A percentile compares a stretch with the other conserved stretches of the same genome.
phyloP scores from a whole-genome alignment of 2,329 filamentous ascomycete genomes.

The Colletotrichum lindemuthianum region DNA sequence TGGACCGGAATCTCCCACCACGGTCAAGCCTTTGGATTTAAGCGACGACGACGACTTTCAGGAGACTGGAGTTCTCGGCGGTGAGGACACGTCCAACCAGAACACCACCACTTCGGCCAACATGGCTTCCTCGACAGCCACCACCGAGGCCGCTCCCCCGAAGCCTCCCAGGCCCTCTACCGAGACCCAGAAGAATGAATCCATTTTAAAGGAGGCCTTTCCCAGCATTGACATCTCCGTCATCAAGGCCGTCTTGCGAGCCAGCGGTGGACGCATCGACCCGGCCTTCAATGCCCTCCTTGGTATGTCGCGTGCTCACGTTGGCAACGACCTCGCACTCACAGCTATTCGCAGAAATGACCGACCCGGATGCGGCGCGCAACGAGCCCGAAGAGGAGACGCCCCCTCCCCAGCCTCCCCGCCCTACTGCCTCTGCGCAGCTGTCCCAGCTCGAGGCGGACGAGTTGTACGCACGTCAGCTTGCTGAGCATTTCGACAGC shows the following conservation, averaged over 20 bases:
- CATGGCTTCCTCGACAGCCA: conserved; percentile 49
- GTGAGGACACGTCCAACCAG: conserved; percentile 47
- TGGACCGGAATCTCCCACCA: conserved; percentile 72
- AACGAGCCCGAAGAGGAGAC: conserved; percentile 65
- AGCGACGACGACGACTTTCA: conserved; percentile 74
- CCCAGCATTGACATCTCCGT: conserved; percentile 82
- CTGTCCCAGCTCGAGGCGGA: conserved; percentile 89
- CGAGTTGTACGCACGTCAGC: conserved; percentile 89
- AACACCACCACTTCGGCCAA: conserved; percentile 41
- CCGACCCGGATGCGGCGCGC: conserved; percentile 75
- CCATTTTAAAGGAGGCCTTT: conserved; percentile 93
- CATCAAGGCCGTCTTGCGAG: conserved; percentile 86
- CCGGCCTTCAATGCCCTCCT: conserved; percentile 95
- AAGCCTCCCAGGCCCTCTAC: conserved; percentile 88
- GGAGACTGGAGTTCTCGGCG: conserved; percentile 63
- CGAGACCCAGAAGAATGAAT: conserved; percentile 85
- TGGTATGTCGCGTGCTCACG: conserved; percentile 59
- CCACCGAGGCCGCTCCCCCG: conserved; percentile 60
- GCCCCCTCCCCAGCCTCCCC: conserved; percentile 84
- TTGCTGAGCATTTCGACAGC: conserved; percentile 89
- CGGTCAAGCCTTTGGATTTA: conserved; percentile 71
- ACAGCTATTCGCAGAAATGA: conserved; percentile 69
- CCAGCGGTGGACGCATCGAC: conserved; percentile 88
- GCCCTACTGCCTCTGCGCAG: conserved; percentile 69
- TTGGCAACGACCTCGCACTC: conserved; percentile 10